A percentile compares a stretch with the other conserved stretches of the same genome.
phyloP scores from a whole-genome alignment of 2,329 filamentous ascomycete species.

The Colletotrichum sp. region DNA sequence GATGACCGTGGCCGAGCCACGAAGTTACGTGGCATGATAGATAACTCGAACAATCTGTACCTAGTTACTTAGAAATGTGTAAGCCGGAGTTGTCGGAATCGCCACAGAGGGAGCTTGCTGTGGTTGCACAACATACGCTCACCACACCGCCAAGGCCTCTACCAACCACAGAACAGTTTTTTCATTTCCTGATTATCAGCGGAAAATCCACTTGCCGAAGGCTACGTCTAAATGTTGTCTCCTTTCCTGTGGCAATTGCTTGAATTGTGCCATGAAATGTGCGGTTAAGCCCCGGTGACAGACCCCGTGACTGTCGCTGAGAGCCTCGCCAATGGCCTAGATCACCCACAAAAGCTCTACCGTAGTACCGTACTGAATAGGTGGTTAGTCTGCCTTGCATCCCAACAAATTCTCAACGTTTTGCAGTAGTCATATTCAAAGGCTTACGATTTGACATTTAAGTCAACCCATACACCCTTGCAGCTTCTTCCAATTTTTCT shows the following conservation, averaged over 20 bases:
- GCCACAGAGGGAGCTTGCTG: neutral
- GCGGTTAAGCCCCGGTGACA: neutral
- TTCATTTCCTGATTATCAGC: too few relatives aligned
- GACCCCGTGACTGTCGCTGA: neutral
- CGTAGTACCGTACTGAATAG: neutral
- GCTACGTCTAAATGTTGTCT: neutral
- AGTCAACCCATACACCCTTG: neutral
- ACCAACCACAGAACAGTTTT: neutral
- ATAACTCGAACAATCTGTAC: neutral
- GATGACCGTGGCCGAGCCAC: neutral
- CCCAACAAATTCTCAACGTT: too few relatives aligned
- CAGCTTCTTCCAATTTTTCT: neutral
- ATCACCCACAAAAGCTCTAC: neutral
- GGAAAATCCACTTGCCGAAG: too few relatives aligned
- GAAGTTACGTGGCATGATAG: neutral
- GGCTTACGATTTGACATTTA: neutral
- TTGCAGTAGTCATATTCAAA: neutral
- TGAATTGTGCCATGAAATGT: neutral
- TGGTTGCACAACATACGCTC: neutral
- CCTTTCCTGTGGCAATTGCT: neutral
- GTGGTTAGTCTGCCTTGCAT: neutral
- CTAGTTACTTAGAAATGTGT: accelerated
- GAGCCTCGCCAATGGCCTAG: neutral
- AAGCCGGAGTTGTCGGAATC: neutral
- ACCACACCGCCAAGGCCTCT: neutral